Percentiles rank a stretch among this genome's conserved stretches.
phyloP scores from a whole-genome alignment of 2,329 filamentous ascomycete species.

The Aureobasidium lini region DNA sequence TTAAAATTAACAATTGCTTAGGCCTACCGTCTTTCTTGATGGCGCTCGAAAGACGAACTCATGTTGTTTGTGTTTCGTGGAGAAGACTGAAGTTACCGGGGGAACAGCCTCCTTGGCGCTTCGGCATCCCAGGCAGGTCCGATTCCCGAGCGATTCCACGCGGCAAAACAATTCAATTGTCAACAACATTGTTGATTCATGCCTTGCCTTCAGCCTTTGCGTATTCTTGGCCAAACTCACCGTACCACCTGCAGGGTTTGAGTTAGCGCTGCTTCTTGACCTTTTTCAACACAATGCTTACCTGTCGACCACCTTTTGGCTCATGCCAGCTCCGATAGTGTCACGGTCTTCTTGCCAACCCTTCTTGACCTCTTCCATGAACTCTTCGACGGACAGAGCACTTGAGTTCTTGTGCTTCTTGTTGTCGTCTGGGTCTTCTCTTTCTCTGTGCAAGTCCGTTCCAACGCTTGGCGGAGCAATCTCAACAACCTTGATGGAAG shows the following conservation, averaged over 20 bases:
- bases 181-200: not conserved
- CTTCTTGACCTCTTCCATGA: conserved; percentile 41
- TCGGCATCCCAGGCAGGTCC: not conserved
- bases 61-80: conserved; percentile 8
- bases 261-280: not conserved
- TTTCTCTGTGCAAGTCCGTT: conserved; percentile 50
- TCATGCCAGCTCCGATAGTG: conserved; percentile 42
- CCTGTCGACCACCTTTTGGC: conserved; percentile 33
- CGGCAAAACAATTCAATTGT: not conserved
- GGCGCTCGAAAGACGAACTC: not conserved
- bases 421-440: conserved; percentile 50
- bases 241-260: conserved; percentile 21
- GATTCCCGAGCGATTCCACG: not conserved
- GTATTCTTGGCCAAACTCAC: conserved; percentile 23
- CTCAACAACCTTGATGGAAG: conserved; percentile 45
- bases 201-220: conserved; percentile 19
- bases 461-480: conserved; percentile 33
- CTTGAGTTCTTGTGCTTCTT: conserved; percentile 49
- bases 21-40: conserved; percentile 6
- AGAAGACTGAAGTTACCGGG: not conserved
- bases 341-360: conserved; percentile 43
- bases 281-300: not conserved
- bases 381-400: conserved; percentile 46
- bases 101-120: not conserved
- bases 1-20: not conserved